Evolutionary conservation across 1,284 basidiomycete species (phyloP).

Genomic region (Puccinia coronata): DNA sequence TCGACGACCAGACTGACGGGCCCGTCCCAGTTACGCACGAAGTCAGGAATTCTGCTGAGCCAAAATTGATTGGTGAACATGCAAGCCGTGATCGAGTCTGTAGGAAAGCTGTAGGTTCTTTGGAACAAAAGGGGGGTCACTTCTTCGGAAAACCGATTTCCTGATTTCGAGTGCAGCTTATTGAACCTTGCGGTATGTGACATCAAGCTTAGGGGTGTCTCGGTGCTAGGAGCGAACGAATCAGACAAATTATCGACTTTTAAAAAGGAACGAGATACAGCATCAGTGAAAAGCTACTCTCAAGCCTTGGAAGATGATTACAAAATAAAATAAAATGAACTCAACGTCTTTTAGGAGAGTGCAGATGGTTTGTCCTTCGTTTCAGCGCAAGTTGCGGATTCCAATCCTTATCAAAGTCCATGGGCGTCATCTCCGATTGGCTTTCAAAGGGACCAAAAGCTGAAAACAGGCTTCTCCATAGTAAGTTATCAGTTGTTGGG

Average conservation of each 20-base stretch:
- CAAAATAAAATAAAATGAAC: neutral
- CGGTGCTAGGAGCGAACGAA: neutral
- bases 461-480: slow-evolving; percentile 14
- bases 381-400: slow-evolving; percentile 15
- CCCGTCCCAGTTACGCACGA: slow-evolving; percentile 55
- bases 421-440: neutral
- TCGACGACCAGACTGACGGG: slow-evolving; percentile 56
- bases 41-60: slow-evolving; percentile 53
- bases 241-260: neutral
- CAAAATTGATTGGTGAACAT: no score
- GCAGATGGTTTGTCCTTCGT: neutral
- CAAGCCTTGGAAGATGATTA: neutral
- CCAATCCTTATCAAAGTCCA: slow-evolving; percentile 11
- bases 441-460: neutral
- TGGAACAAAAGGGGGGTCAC: slow-evolving; percentile 39
- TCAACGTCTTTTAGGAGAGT: neutral
- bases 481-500: neutral
- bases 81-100: slow-evolving; percentile 54
- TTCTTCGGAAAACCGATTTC: slow-evolving; percentile 29
- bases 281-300: neutral
- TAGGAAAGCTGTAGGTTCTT: neutral
- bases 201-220: slow-evolving; percentile 15
- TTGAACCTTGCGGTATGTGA: slow-evolving; percentile 32
- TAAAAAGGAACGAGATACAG: neutral
- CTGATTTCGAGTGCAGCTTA: slow-evolving; percentile 44